phyloP scores from a whole-genome alignment of 148 eudicot genomes.

The Chenopodium album region DNA sequence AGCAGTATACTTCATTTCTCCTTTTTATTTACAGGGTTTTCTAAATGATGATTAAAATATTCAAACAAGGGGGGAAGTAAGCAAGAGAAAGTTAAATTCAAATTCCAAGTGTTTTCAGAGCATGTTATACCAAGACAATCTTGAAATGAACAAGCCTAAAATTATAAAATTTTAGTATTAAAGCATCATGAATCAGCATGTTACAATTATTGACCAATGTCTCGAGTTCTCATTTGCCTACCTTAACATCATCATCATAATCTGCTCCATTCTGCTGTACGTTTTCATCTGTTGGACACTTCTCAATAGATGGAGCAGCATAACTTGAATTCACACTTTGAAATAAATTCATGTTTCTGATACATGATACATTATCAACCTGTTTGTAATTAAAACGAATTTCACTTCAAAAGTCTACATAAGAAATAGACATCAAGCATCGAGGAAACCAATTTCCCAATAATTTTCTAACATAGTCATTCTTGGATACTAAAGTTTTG shows the following conservation, averaged over 20 bases:
- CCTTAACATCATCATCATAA: constrained; percentile 32
- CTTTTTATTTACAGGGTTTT: background rate
- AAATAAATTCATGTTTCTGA: constrained; percentile 26
- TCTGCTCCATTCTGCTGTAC: constrained; percentile 30
- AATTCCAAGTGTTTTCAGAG: background rate
- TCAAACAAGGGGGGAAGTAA: background rate
- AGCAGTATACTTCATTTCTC: background rate
- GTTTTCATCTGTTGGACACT: constrained; percentile 29
- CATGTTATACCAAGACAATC: background rate
- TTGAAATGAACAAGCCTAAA: background rate
- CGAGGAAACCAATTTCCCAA: background rate
- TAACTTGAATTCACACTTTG: constrained; percentile 21
- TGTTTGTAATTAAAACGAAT: constrained; percentile 30
- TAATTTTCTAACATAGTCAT: background rate
- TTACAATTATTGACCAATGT: background rate
- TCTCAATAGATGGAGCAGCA: constrained; percentile 27
- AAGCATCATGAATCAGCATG: background rate
- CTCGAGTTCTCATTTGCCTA: constrained; percentile 4
- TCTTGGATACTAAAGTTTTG: constrained; percentile 3
- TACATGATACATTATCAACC: constrained; percentile 60
- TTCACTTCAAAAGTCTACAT: background rate
- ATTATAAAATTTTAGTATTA: background rate
- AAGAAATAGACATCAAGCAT: background rate
- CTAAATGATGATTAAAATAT: background rate
- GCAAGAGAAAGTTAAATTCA: background rate